A percentile compares a stretch with the other conserved stretches of the same genome.
These are phyloP conservation scores for Piper longum DNA, from an alignment of 164 flowering plant species.

Conservation along the genomic window DNA sequence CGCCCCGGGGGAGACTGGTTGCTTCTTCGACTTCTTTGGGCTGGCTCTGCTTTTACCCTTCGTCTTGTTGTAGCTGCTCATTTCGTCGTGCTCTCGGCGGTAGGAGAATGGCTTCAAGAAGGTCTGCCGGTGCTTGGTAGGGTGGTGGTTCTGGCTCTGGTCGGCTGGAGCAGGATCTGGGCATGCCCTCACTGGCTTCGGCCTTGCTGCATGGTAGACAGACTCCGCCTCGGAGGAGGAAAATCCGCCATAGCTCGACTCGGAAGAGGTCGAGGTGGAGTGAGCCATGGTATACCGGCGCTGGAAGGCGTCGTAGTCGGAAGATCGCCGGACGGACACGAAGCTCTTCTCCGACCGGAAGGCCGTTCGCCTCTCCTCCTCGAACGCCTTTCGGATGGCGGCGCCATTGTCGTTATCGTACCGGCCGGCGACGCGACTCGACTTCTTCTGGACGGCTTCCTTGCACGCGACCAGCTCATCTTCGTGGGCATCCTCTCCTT, in stretches of 20 bases:
- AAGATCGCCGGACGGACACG: background rate
- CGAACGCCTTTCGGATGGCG: background rate
- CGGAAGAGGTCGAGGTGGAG: conserved; percentile 60
- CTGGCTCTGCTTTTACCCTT: conserved; percentile 67
- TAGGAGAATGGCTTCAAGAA: background rate
- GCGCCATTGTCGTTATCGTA: background rate
- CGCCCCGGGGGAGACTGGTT: conserved; percentile 83
- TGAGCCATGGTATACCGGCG: conserved; percentile 12
- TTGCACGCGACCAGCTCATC: conserved; percentile 17
- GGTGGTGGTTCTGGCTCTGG: background rate
- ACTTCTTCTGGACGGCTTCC: conserved; percentile 36
- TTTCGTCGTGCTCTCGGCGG: conserved; percentile 10
- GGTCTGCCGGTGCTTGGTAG: background rate
- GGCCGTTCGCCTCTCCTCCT: conserved; percentile 22
- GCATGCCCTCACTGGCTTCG: conserved; percentile 42
- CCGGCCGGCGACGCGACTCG: conserved; percentile 3
- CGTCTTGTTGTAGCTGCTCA: conserved; percentile 16
- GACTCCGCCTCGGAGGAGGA: conserved; percentile 67
- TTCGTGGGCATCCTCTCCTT: conserved; percentile 18
- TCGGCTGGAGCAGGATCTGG: conserved; percentile 3
- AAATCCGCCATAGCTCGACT: conserved; percentile 46
- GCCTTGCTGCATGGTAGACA: conserved; percentile 16
- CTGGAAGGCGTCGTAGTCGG: conserved; percentile 2
- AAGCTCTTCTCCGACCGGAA: conserved; percentile 40
- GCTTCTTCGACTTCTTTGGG: conserved; percentile 52